These are phyloP conservation scores for Neonectria hederae DNA, from an alignment of 2,329 filamentous ascomycete species.

Conservation along the genomic window DNA sequence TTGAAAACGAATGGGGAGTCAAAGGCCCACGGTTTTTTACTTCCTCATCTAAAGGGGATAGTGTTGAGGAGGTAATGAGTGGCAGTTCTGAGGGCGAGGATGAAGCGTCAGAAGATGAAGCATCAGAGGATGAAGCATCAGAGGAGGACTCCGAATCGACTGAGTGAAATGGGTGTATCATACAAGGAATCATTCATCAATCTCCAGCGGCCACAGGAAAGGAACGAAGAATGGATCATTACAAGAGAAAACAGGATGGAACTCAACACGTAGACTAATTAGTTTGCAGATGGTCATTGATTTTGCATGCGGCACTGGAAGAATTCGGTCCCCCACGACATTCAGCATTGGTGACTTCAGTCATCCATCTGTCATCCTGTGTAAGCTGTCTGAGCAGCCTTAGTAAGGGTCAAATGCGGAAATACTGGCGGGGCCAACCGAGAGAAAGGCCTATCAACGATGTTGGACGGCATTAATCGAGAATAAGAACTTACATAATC, in stretches of 20 bases:
- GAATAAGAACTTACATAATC: conserved; percentile 1
- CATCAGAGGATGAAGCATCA: too few species aligned
- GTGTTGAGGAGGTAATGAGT: neutral
- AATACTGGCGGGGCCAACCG: conserved; percentile 7
- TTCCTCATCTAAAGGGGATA: neutral
- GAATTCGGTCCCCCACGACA: too few species aligned
- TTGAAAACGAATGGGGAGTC: neutral
- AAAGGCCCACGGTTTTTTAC: neutral
- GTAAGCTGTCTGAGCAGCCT: conserved; percentile 10
- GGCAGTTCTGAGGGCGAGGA: neutral
- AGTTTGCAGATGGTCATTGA: too few species aligned
- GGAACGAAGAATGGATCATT: too few species aligned
- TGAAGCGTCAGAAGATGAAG: neutral
- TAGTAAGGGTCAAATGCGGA: conserved; percentile 6
- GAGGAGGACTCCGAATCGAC: neutral
- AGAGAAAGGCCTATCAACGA: neutral
- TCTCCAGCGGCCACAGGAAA: neutral
- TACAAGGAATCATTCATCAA: neutral
- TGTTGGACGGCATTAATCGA: neutral
- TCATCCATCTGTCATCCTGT: conserved; percentile 20
- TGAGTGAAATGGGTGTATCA: neutral
- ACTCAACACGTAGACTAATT: too few species aligned
- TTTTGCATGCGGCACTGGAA: too few species aligned
- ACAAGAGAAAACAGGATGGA: too few species aligned
- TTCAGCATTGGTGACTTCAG: neutral